Base-by-base conservation (phyloP, 306 rosid genomes). In the Gastrolobium bilobum region DNA sequence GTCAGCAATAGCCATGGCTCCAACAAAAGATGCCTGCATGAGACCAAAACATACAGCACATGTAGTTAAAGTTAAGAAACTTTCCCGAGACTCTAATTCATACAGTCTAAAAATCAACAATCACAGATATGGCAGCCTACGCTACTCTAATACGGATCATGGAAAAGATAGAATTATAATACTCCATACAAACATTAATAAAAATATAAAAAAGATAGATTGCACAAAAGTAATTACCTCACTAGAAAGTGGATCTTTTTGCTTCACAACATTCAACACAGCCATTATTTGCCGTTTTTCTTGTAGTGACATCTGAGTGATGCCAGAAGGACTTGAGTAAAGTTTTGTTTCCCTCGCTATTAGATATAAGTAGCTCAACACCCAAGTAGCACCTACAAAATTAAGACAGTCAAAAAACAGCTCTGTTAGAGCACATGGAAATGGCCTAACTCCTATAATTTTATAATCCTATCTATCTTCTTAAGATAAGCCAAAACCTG, bases 1-100 rank as follows among this genome's bases (percentile, higher is more conserved):
- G 80, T 93, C 99, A 47, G 98, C 98, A 73, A 96, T 90, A 54
- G 99, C 98, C 91, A 91, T 93, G 65, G 93, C 98, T 37, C 99
- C 99, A 71, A 96, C 62, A 84, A 96, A 96, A 29, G 98, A 96
- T 43, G 99, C 98, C 98, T 96, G 59, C 20, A 33, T 37, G 72
- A 31, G 33, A 14, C 15, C 50, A 68, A 77, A 68, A n/a, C 76
- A 64, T 30, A 34, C 38, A 68, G 33, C 71, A 77, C 7, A 60
- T 6, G 14, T 40, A 56, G 4, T 39, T 61, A 40, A 37, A 39
- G 54, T 38, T 46, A 62, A 69, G 34, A 77, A 37, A 73, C 50
- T 78, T 37, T 3, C 52, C 50, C 13, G 6, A 58, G 11, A 40
- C 71, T 11, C 10, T n/a, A n/a, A n/a, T n/a, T n/a, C n/a, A n/a